phyloP scores from a whole-genome alignment of 2,329 filamentous ascomycete species.

The Conoideocrella luteorostrata region DNA sequence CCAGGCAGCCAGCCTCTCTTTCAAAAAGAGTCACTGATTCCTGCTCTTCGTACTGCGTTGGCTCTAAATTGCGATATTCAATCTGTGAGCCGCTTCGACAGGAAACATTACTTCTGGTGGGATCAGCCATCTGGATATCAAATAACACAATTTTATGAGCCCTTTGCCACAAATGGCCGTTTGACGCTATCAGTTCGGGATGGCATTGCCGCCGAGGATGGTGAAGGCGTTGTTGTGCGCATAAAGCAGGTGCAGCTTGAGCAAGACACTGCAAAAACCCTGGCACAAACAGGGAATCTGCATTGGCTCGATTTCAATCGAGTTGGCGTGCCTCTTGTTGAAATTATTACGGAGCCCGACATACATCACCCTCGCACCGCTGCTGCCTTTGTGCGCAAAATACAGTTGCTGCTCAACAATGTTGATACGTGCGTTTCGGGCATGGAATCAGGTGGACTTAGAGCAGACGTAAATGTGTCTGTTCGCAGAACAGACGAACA shows the following conservation, averaged over 20 bases:
- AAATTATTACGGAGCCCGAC: conserved; percentile 88
- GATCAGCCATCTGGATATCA: conserved; percentile 96
- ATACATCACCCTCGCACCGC: conserved; percentile 84
- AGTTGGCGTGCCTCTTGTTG: conserved; percentile 82
- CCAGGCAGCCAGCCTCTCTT: conserved; percentile 86
- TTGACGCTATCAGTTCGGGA: conserved; percentile 69
- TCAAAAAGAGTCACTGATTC: conserved; percentile 74
- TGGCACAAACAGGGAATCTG: conserved; percentile 64
- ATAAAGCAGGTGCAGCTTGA: conserved; percentile 97
- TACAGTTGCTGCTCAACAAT: conserved; percentile 71
- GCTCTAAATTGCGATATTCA: conserved; percentile 78
- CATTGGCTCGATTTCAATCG: conserved; percentile 91
- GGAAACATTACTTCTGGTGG: conserved; percentile 99
- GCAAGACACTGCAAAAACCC: conserved; percentile 94
- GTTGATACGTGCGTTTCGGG: conserved; percentile 83
- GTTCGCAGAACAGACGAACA: conserved; percentile 54
- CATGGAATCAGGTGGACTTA: conserved; percentile 86
- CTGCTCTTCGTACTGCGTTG: conserved; percentile 83
- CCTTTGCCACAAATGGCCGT: conserved; percentile 62
- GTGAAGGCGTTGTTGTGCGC: conserved; percentile 62
- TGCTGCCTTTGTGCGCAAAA: conserved; percentile 80
- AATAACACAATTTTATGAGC: conserved; percentile 90
- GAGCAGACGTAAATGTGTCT: conserved; percentile 94
- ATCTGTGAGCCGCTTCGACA: conserved; percentile 74
- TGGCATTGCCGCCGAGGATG: conserved; percentile 70